A percentile compares a stretch with the other conserved stretches of the same genome.
Conservation (phyloP, 441 rosid genomes). For the Croton laevigatus region DNA sequence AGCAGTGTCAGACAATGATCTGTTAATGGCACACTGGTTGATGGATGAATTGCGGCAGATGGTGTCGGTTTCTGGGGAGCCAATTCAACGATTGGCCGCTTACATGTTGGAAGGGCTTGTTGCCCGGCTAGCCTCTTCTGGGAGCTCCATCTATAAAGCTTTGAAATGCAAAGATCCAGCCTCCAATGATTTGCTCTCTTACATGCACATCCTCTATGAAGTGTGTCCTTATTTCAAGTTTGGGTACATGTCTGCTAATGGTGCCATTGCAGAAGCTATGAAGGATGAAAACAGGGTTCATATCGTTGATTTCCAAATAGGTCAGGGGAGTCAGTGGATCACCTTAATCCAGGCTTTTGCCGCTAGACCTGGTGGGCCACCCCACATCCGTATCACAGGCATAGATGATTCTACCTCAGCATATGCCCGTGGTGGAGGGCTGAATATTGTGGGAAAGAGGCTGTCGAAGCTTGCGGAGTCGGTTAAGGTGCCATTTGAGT, state of each 20-base stretch:
- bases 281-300: slow-evolving; percentile 77
- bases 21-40: slow-evolving; percentile 57
- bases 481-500: slow-evolving; percentile 74
- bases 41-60: slow-evolving; percentile 59
- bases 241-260: slow-evolving; percentile 90
- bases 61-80: slow-evolving; percentile 87
- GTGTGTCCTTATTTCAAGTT: slow-evolving; percentile 86
- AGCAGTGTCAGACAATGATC: slow-evolving; percentile 72
- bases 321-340: slow-evolving; percentile 86
- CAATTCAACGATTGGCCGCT: slow-evolving; percentile 80
- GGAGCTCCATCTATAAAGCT: slow-evolving; percentile 65
- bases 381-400: slow-evolving; percentile 76
- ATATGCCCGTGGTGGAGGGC: slow-evolving; percentile 79
- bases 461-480: slow-evolving; percentile 55
- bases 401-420: slow-evolving; percentile 67
- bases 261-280: slow-evolving; percentile 92
- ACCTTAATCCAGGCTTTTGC: slow-evolving; percentile 88
- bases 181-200: slow-evolving; percentile 64
- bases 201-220: slow-evolving; percentile 81
- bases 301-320: slow-evolving; percentile 75
- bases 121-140: slow-evolving; percentile 67
- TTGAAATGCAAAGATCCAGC: slow-evolving; percentile 64
- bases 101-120: slow-evolving; percentile 84
- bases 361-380: slow-evolving; percentile 91
- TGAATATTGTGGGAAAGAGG: slow-evolving; percentile 59